Conservation (phyloP, 139 green algal species). For the Gonium pectorale region DNA sequence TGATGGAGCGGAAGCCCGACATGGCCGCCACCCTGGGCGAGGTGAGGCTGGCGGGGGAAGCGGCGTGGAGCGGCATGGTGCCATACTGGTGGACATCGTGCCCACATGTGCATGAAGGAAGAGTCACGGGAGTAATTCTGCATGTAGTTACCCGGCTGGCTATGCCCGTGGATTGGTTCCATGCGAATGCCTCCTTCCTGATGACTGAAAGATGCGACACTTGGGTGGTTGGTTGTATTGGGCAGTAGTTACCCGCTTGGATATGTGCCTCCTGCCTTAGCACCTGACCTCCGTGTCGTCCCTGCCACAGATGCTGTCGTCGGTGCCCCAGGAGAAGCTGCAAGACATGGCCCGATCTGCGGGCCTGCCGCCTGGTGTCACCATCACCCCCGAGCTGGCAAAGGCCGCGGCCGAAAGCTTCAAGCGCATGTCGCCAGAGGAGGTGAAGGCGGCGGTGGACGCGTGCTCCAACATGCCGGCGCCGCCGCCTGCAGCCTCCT, state of each 20-base stretch:
- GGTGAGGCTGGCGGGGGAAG: not conserved
- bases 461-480: not conserved
- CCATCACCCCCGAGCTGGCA: constrained; percentile 31
- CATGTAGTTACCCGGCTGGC: no score
- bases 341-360: constrained; percentile 50
- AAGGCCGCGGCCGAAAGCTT: constrained; percentile 20
- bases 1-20: constrained; percentile 39
- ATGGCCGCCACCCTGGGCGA: constrained; percentile 35
- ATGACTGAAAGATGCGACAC: no score
- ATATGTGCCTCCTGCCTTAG: no score
- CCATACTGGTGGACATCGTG: no score
- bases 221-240: no score
- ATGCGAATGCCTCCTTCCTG: no score
- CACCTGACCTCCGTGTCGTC: no score
- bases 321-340: constrained; percentile 18
- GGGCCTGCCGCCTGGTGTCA: constrained; percentile 22
- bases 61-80: no score
- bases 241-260: no score
- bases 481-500: not conserved
- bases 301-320: constrained; percentile 11
- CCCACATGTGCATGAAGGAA: no score
- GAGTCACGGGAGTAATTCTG: no score
- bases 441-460: constrained; percentile 13
- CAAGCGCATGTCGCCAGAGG: constrained; percentile 1
- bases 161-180: no score